These are phyloP conservation scores for Thuidium tamariscinum DNA, from an alignment of 225 moss, liverwort and hornwort species.

Conservation along the genomic window DNA sequence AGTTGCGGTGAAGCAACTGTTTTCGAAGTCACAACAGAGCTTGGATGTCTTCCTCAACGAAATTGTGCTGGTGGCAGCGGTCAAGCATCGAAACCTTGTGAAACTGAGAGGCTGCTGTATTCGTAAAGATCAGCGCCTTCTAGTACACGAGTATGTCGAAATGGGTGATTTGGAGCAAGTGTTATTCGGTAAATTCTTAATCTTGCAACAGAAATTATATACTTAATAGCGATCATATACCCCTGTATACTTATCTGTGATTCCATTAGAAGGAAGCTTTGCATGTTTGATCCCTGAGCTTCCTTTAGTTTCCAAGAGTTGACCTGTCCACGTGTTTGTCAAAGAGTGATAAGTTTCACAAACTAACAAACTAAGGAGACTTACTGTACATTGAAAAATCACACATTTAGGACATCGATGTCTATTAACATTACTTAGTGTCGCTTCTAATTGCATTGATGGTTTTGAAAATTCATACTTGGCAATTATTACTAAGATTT, in stretches of 20 bases:
- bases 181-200: conserved; percentile 11
- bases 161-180: conserved; percentile 27
- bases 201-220: background rate
- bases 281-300: background rate
- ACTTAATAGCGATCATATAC: background rate
- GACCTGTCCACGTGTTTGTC: background rate
- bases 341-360: background rate
- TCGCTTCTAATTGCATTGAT: background rate
- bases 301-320: background rate
- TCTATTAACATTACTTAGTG: background rate
- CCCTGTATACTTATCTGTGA: background rate
- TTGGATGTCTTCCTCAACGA: conserved; percentile 47
- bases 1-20: conserved; percentile 42
- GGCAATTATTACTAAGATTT: background rate
- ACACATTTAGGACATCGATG: background rate
- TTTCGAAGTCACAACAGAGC: conserved; percentile 27
- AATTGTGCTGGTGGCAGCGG: conserved; percentile 44
- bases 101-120: conserved; percentile 58
- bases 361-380: background rate
- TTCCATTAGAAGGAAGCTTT: background rate
- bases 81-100: conserved; percentile 50
- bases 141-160: conserved; percentile 55
- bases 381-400: background rate
- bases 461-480: background rate
- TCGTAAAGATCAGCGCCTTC: conserved; percentile 28